Evolutionary conservation across 257 asterid species (phyloP).

Genomic region (Galeopsis tetrahit): DNA sequence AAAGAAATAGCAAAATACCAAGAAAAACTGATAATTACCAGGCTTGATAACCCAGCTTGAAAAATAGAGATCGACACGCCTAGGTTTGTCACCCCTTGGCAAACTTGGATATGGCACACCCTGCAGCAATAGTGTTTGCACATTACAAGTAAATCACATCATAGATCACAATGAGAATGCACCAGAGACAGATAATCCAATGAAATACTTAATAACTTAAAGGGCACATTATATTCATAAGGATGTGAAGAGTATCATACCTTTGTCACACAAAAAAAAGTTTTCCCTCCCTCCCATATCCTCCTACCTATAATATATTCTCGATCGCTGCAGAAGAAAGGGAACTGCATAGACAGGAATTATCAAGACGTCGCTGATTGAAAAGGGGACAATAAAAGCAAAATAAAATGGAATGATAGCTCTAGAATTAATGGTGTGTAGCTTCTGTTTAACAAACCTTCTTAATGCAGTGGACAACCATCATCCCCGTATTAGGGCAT

Average conservation of each 20-base stretch:
- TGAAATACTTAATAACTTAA: neutral
- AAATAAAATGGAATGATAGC: conserved; percentile 7
- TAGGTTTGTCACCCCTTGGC: conserved; percentile 83
- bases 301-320: conserved; percentile 82
- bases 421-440: neutral
- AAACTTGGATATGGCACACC: conserved; percentile 75
- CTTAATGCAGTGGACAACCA: conserved; percentile 85
- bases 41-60: conserved; percentile 93
- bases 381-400: conserved; percentile 28
- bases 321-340: conserved; percentile 91
- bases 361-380: conserved; percentile 21
- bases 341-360: conserved; percentile 63
- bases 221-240: neutral
- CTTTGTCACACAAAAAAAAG: conserved; percentile 73
- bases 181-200: neutral
- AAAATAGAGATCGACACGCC: conserved; percentile 86
- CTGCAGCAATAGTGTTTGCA: conserved; percentile 46
- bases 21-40: conserved; percentile 37
- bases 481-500: conserved; percentile 65
- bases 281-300: conserved; percentile 79
- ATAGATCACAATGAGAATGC: neutral
- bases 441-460: conserved; percentile 57
- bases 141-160: conserved; percentile 25
- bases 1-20: conserved; percentile 2
- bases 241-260: conserved; percentile 36